Conservation (phyloP, 73 alveolate genomes). For the Tetrahymena thermophila region DNA sequence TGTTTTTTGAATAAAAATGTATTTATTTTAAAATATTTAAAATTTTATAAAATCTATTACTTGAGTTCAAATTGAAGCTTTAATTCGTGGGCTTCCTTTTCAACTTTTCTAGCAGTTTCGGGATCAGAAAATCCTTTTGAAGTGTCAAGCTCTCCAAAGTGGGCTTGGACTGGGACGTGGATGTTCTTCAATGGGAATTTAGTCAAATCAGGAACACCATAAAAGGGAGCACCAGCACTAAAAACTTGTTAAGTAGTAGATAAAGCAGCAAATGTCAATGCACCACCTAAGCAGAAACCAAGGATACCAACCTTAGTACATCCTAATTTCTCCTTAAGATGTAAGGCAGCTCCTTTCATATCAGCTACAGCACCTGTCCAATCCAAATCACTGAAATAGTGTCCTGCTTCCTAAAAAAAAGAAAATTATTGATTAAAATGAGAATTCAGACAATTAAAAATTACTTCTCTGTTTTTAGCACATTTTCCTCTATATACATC, state of each 20-base stretch:
- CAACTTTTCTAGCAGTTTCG: slow-evolving; percentile 25
- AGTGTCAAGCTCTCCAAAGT: slow-evolving; percentile 4
- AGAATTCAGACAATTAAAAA: background rate
- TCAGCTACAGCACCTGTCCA: slow-evolving; percentile 45
- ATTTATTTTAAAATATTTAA: background rate
- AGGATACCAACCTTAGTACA: background rate
- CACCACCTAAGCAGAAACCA: slow-evolving; percentile 22
- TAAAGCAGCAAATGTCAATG: background rate
- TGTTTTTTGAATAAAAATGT: background rate
- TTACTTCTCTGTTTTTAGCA: slow-evolving; percentile 22
- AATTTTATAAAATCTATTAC: background rate
- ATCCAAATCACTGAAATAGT: slow-evolving; percentile 15
- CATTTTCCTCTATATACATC: slow-evolving; percentile 43
- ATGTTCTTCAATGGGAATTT: background rate
- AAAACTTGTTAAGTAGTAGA: background rate
- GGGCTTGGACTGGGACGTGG: background rate
- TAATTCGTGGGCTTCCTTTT: slow-evolving; percentile 5
- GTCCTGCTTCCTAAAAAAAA: slow-evolving; percentile 36
- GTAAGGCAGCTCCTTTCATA: slow-evolving; percentile 30
- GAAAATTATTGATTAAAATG: background rate
- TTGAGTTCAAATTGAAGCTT: background rate
- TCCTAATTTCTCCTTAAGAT: background rate
- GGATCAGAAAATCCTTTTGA: slow-evolving; percentile 40
- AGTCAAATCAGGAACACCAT: slow-evolving; percentile 21
- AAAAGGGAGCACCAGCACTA: slow-evolving; percentile 23